Evolutionary conservation across 768 basidiomycete genomes (phyloP).

Genomic region (Termitomyces sp.): DNA sequence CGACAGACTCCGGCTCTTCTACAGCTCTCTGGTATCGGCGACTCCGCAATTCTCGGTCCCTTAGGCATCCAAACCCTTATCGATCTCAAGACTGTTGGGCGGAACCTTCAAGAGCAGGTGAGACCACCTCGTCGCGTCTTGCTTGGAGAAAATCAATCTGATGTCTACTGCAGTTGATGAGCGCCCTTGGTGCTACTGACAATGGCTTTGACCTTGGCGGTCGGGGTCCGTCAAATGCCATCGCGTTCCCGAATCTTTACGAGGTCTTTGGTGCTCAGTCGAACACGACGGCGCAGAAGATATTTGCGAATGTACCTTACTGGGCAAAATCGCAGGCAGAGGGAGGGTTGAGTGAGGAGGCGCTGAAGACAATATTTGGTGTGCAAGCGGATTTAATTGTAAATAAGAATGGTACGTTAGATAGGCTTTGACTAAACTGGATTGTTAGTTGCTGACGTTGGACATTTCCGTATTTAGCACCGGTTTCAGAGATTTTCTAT

Average conservation of each 20-base stretch:
- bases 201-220: constrained; percentile 39
- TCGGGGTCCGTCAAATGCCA: constrained; percentile 39
- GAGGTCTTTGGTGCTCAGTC: constrained; percentile 37
- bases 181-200: constrained; percentile 31
- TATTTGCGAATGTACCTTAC: constrained; percentile 30
- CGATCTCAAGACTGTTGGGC: constrained; percentile 44
- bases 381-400: constrained; percentile 44
- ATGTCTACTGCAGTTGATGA: constrained; percentile 29
- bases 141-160: background rate
- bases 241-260: constrained; percentile 47
- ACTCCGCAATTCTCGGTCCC: constrained; percentile 35
- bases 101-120: constrained; percentile 56
- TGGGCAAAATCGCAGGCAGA: constrained; percentile 42
- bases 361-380: constrained; percentile 36
- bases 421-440: constrained; percentile 12
- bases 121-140: background rate
- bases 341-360: constrained; percentile 32
- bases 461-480: constrained; percentile 24
- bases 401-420: constrained; percentile 35
- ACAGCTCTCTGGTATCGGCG: constrained; percentile 55
- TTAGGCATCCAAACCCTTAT: constrained; percentile 46
- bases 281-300: constrained; percentile 26
- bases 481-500: constrained; percentile 43
- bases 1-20: constrained; percentile 39
- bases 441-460: background rate